Evolutionary conservation across 2,329 filamentous ascomycete species (phyloP).

Genomic region (Rhexocercosporidium sp.): DNA sequence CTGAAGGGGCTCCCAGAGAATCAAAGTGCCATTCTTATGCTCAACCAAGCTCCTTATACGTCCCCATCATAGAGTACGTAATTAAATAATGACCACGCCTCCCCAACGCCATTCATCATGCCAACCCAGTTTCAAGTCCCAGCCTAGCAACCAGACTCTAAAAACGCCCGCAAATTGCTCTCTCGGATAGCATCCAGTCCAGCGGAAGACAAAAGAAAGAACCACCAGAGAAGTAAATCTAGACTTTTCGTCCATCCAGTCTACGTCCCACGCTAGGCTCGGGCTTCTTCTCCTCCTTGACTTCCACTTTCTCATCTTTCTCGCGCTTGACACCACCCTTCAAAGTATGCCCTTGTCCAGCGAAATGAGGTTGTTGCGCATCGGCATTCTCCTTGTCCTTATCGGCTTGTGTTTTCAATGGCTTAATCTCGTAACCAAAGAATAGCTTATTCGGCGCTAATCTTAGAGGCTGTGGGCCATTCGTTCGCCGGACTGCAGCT

Average conservation of each 20-base stretch:
- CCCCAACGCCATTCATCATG: conserved; percentile 2
- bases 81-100: neutral
- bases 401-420: conserved; percentile 78
- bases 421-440: conserved; percentile 93
- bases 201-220: neutral
- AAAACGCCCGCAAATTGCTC: neutral
- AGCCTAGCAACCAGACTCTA: conserved; percentile 4
- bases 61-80: neutral
- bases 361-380: conserved; percentile 75
- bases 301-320: conserved; percentile 26
- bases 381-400: conserved; percentile 69
- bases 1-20: neutral
- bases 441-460: conserved; percentile 90
- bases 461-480: conserved; percentile 85
- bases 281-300: conserved; percentile 33
- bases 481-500: conserved; percentile 56
- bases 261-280: conserved; percentile 31
- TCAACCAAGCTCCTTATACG: neutral
- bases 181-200: neutral
- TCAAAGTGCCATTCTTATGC: conserved; percentile 1
- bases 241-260: conserved; percentile 32
- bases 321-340: conserved; percentile 75
- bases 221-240: neutral
- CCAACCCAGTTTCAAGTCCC: neutral
- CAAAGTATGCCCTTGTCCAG: conserved; percentile 83